Percentiles rank a stretch among this genome's conserved stretches.
These are phyloP conservation scores for Russula ochroleuca DNA, from an alignment of 768 basidiomycete species.

Conservation along the genomic window DNA sequence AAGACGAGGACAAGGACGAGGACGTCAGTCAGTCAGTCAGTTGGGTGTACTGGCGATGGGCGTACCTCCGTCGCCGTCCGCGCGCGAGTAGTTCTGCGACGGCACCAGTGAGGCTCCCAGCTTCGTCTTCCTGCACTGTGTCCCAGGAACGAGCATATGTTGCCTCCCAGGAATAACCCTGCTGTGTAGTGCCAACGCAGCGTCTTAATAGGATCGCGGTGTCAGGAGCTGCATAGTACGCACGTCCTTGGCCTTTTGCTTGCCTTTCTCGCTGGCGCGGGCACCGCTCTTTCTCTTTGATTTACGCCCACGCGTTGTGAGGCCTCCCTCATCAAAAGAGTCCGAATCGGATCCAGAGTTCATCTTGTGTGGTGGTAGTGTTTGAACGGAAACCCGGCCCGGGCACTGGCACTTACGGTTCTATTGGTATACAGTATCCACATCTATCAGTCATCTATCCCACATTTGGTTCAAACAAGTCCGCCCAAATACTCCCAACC, in stretches of 20 bases:
- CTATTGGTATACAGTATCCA: too few relatives aligned
- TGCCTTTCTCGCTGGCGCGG: conserved; percentile 19
- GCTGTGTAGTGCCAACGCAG: conserved; percentile 38
- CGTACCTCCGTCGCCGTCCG: conserved; percentile 76
- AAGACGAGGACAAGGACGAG: too few relatives aligned
- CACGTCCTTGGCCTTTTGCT: conserved; percentile 27
- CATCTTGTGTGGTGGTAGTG: background rate
- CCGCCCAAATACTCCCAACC: conserved; percentile 54
- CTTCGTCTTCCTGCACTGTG: conserved; percentile 92
- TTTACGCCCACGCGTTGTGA: conserved; percentile 19
- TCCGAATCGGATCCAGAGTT: conserved; percentile 23
- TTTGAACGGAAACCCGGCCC: background rate
- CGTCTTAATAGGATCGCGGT: background rate
- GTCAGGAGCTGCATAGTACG: background rate
- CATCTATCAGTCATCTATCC: background rate
- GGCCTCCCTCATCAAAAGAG: conserved; percentile 22
- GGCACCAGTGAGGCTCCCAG: conserved; percentile 82
- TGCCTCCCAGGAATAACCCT: conserved; percentile 95
- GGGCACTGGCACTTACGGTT: too few relatives aligned
- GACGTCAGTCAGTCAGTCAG: background rate
- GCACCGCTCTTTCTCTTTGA: conserved; percentile 7
- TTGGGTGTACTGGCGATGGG: conserved; percentile 12
- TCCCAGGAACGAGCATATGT: conserved; percentile 95
- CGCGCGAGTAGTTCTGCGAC: conserved; percentile 88
- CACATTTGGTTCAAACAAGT: conserved; percentile 33